These are phyloP conservation scores for Aspergillus pseudoviridinutans DNA, from an alignment of 2,329 filamentous ascomycete genomes.

Conservation along the genomic window DNA sequence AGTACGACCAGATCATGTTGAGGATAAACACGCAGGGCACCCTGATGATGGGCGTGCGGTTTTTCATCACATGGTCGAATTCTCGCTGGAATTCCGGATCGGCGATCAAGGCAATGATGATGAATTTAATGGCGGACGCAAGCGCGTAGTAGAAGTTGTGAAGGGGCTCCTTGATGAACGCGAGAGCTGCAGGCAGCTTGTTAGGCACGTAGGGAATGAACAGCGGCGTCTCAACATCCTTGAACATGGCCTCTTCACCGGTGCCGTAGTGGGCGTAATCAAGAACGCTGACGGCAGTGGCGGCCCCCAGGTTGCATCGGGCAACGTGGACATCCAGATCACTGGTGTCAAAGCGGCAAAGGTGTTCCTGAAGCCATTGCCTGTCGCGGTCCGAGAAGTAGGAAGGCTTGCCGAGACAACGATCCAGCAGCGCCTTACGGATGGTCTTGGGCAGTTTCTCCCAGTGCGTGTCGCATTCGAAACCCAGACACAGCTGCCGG, in stretches of 20 bases:
- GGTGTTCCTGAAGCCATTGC: slow-evolving; percentile 42
- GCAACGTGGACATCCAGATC: slow-evolving; percentile 44
- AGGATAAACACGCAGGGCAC: slow-evolving; percentile 39
- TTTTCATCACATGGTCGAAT: slow-evolving; percentile 42
- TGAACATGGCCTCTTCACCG: slow-evolving; percentile 21
- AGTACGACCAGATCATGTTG: slow-evolving; percentile 49
- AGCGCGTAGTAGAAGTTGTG: slow-evolving; percentile 42
- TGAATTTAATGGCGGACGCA: slow-evolving; percentile 46
- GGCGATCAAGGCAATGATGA: slow-evolving; percentile 48
- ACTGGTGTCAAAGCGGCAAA: slow-evolving; percentile 35
- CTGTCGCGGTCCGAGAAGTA: slow-evolving; percentile 39
- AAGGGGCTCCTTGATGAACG: slow-evolving; percentile 31
- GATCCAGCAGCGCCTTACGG: slow-evolving; percentile 43
- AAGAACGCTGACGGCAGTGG: slow-evolving; percentile 30
- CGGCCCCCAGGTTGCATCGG: slow-evolving; percentile 47
- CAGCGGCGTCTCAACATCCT: slow-evolving; percentile 21
- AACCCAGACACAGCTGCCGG: slow-evolving; percentile 46
- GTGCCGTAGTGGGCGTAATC: slow-evolving; percentile 28
- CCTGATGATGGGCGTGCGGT: slow-evolving; percentile 32
- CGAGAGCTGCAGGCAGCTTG: slow-evolving; percentile 18
- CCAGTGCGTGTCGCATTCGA: slow-evolving; percentile 51
- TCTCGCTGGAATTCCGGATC: slow-evolving; percentile 52
- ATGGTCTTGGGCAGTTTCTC: slow-evolving; percentile 47
- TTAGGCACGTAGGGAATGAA: slow-evolving; percentile 28
- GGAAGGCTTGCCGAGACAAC: slow-evolving; percentile 43